phyloP scores from a whole-genome alignment of 2,329 filamentous ascomycete genomes.

The Stachybotrys chartarum region DNA sequence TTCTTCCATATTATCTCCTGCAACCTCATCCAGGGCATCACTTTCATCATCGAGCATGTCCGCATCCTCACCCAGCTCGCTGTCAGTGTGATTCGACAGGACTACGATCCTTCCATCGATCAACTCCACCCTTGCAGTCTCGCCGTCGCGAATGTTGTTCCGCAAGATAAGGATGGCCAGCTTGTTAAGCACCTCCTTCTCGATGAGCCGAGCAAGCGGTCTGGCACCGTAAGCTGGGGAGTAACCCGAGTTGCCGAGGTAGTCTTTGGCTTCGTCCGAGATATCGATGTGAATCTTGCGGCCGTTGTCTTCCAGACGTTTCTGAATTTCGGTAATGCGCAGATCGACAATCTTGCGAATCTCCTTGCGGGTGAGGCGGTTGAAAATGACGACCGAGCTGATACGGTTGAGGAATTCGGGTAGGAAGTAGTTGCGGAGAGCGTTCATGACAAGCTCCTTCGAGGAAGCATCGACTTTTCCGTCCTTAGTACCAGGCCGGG shows the following conservation, averaged over 20 bases:
- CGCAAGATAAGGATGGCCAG: conserved; percentile 87
- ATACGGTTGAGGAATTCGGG: conserved; percentile 99
- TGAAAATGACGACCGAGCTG: conserved; percentile 95
- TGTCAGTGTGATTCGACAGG: conserved; percentile 69
- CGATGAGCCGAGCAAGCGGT: conserved; percentile 81
- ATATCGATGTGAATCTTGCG: conserved; percentile 82
- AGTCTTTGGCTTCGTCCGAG: conserved; percentile 81
- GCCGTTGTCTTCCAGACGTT: conserved; percentile 76
- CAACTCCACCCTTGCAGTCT: conserved; percentile 72
- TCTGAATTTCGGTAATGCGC: conserved; percentile 81
- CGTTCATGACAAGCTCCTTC: conserved; percentile 80
- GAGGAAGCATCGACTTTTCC: conserved; percentile 83
- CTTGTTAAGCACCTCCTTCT: conserved; percentile 93
- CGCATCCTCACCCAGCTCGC: conserved; percentile 54
- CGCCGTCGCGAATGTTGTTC: conserved; percentile 78
- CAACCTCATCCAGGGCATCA: conserved; percentile 65
- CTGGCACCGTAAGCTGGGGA: conserved; percentile 92
- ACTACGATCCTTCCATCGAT: conserved; percentile 75
- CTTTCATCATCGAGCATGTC: conserved; percentile 70
- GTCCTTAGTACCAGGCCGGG: conserved; percentile 68
- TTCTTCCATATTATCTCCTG: conserved; percentile 53
- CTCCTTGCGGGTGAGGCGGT: conserved; percentile 81
- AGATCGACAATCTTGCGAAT: conserved; percentile 96
- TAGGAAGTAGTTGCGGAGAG: conserved; percentile 91
- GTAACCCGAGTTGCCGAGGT: conserved; percentile 85